These are phyloP conservation scores for Dissophora ornata DNA, from an alignment of 192 early-diverging fungal genomes.

Conservation along the genomic window DNA sequence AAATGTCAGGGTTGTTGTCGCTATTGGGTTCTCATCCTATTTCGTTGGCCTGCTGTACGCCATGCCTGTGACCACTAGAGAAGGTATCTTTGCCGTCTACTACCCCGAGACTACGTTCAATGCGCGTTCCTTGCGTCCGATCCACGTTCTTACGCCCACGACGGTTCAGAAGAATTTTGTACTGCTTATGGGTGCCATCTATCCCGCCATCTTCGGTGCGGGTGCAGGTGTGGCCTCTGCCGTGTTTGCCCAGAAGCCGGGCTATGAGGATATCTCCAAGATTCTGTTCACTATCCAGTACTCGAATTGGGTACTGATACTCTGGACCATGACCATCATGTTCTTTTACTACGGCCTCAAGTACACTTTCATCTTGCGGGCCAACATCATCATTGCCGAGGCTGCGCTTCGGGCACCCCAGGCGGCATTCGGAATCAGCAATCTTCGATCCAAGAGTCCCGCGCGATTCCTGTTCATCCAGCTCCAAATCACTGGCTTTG, in stretches of 20 bases:
- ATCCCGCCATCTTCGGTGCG: slow-evolving; percentile 35
- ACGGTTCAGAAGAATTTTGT: slow-evolving; percentile 47
- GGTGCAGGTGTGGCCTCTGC: slow-evolving; percentile 38
- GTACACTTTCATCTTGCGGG: slow-evolving; percentile 50
- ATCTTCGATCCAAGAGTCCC: slow-evolving; percentile 36
- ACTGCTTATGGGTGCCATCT: slow-evolving; percentile 42
- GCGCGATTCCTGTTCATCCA: slow-evolving; percentile 49
- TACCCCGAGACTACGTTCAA: slow-evolving; percentile 34
- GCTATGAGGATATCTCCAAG: slow-evolving; percentile 11
- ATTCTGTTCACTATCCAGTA: slow-evolving; percentile 39
- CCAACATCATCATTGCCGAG: slow-evolving; percentile 51
- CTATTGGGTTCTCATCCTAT: slow-evolving; percentile 48
- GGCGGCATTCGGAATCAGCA: slow-evolving; percentile 46
- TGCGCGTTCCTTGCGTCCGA: slow-evolving; percentile 20
- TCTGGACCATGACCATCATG: slow-evolving; percentile 50
- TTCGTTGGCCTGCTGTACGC: slow-evolving; percentile 51
- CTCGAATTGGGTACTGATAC: slow-evolving; percentile 48
- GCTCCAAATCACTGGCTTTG: slow-evolving; percentile 49
- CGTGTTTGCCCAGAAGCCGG: slow-evolving; percentile 21
- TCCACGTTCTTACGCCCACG: slow-evolving; percentile 45
- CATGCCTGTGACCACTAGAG: slow-evolving; percentile 39
- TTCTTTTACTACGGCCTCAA: slow-evolving; percentile 55
- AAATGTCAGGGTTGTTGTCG: slow-evolving; percentile 36
- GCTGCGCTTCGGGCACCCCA: slow-evolving; percentile 36
- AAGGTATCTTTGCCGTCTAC: slow-evolving; percentile 48